These are phyloP conservation scores for Persicaria tinctoria DNA, from an alignment of 148 eudicot genomes.

Conservation along the genomic window DNA sequence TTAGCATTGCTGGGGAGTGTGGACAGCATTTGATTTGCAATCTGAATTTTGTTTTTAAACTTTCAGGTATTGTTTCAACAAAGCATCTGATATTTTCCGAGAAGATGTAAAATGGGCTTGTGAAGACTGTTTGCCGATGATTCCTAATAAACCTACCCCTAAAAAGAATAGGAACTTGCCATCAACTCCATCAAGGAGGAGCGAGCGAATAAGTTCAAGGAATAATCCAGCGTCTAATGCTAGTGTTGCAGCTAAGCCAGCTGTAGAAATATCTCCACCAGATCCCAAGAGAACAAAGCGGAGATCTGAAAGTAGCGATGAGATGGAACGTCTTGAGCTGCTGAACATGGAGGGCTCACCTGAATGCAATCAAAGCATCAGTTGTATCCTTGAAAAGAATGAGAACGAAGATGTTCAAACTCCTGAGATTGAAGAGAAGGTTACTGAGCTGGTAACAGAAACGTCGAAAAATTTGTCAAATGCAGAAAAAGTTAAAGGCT, in stretches of 20 bases:
- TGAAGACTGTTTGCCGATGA: slow-evolving; percentile 30
- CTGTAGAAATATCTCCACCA: not conserved
- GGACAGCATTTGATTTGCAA: not conserved
- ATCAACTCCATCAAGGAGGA: slow-evolving; percentile 6
- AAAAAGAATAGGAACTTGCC: not conserved
- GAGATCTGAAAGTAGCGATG: not conserved
- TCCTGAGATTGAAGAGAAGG: not conserved
- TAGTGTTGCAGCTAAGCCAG: not conserved
- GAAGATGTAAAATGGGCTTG: slow-evolving; percentile 54
- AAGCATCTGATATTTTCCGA: slow-evolving; percentile 27
- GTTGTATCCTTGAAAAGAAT: not conserved
- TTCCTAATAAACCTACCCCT: slow-evolving; percentile 11
- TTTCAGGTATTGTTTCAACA: slow-evolving; percentile 51
- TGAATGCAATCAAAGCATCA: not conserved
- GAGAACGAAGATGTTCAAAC: not conserved
- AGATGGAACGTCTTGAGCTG: not conserved
- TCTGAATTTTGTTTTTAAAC: not conserved
- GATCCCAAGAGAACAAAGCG: slow-evolving; percentile 3
- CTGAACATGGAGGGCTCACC: not conserved
- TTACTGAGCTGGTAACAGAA: not conserved
- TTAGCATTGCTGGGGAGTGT: no score
- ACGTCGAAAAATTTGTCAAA: not conserved
- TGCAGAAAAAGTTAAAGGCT: not conserved
- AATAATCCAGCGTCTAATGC: not conserved
- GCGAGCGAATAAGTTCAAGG: slow-evolving; percentile 2